These are phyloP conservation scores for Mariannaea sp. DNA, from an alignment of 2,329 filamentous ascomycete genomes.

Conservation along the genomic window DNA sequence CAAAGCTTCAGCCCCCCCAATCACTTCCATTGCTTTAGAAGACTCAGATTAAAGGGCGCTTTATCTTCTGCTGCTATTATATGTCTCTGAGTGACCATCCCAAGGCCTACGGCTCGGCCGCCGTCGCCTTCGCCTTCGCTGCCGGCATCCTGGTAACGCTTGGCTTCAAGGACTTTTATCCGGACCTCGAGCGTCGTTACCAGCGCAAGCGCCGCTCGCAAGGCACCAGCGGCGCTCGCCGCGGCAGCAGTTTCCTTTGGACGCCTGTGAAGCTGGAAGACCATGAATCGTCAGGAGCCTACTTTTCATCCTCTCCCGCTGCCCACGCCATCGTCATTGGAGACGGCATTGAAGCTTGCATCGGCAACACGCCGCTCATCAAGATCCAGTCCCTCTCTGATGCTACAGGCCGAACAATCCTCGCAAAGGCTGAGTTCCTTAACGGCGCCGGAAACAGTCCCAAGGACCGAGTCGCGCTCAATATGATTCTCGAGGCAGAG, in stretches of 20 bases:
- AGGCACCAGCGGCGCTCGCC: slow-evolving; percentile 33
- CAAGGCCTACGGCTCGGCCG: slow-evolving; percentile 66
- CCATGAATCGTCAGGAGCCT: slow-evolving; percentile 47
- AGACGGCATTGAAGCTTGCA: slow-evolving; percentile 86
- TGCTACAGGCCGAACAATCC: slow-evolving; percentile 84
- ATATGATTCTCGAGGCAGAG: slow-evolving; percentile 86
- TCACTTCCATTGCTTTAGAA: background rate
- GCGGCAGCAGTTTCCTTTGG: slow-evolving; percentile 55
- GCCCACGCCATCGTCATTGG: slow-evolving; percentile 51
- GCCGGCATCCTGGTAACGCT: slow-evolving; percentile 76
- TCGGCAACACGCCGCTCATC: slow-evolving; percentile 91
- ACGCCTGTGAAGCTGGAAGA: slow-evolving; percentile 61
- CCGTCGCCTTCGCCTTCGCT: slow-evolving; percentile 73
- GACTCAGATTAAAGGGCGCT: background rate
- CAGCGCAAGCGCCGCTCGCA: slow-evolving; percentile 48
- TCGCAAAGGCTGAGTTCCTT: slow-evolving; percentile 94
- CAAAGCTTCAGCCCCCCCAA: background rate
- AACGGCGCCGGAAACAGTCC: slow-evolving; percentile 94
- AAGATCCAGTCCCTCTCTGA: slow-evolving; percentile 83
- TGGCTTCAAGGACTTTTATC: slow-evolving; percentile 79
- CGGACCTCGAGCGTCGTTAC: slow-evolving; percentile 71
- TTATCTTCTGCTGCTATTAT: no score
- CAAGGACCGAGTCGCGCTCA: slow-evolving; percentile 92
- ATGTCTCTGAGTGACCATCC: slow-evolving; percentile 68
- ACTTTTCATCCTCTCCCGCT: slow-evolving; percentile 25